Percentiles rank a stretch among this genome's conserved stretches.
Conservation (phyloP, 1,139 yeast genomes). For the Protomyces inundatus region DNA sequence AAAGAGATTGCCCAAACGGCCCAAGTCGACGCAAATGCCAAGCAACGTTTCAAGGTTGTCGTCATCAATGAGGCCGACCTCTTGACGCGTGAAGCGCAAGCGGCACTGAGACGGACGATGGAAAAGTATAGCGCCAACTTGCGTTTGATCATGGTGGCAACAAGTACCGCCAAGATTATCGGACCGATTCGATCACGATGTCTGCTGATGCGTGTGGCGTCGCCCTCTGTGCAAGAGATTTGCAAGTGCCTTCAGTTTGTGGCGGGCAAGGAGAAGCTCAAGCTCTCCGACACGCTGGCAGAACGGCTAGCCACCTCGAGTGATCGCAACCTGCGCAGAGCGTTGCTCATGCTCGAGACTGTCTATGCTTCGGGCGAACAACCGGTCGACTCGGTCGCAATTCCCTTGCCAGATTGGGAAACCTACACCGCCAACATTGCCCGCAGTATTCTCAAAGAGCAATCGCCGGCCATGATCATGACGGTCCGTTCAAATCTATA, state of each 20-base stretch:
- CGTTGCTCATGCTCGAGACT: slow-evolving; percentile 77
- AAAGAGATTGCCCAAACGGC: slow-evolving; percentile 94
- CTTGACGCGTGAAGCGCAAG: slow-evolving; percentile 91
- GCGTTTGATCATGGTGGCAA: slow-evolving; percentile 76
- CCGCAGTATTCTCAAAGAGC: slow-evolving; percentile 51
- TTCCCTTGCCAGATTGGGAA: slow-evolving; percentile 81
- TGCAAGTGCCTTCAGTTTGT: slow-evolving; percentile 51
- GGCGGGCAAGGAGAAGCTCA: slow-evolving; percentile 53
- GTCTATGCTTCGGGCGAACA: slow-evolving; percentile 57
- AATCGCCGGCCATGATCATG: slow-evolving; percentile 63
- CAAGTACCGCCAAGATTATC: slow-evolving; percentile 83
- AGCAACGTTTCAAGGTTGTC: slow-evolving; percentile 72
- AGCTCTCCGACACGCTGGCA: slow-evolving; percentile 46
- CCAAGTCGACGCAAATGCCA: slow-evolving; percentile 72
- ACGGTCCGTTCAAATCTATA: slow-evolving; percentile 70
- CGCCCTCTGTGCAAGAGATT: slow-evolving; percentile 64
- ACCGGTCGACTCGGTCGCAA: slow-evolving; percentile 38
- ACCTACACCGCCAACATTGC: slow-evolving; percentile 64
- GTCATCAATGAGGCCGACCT: slow-evolving; percentile 92
- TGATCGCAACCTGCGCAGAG: slow-evolving; percentile 69
- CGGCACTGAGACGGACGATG: slow-evolving; percentile 96
- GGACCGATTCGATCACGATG: slow-evolving; percentile 94
- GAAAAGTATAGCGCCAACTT: slow-evolving; percentile 89
- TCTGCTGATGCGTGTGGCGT: slow-evolving; percentile 73
- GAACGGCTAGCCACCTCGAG: slow-evolving; percentile 52